Evolutionary conservation across 805 yeast genomes (phyloP).

Genomic region (Sungouiella thailandica): DNA sequence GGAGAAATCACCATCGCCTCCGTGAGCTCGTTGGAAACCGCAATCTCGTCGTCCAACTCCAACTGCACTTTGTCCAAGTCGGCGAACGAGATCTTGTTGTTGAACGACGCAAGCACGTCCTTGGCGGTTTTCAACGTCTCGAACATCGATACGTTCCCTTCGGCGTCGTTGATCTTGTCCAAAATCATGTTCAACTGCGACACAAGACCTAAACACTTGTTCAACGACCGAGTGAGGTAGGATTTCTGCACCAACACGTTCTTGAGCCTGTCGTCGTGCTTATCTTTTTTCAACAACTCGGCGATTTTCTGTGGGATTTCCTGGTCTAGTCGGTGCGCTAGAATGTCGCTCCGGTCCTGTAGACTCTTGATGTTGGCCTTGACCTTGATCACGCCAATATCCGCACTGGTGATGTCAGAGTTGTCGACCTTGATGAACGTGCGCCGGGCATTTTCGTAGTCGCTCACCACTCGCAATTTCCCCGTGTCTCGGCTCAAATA

Average conservation of each 20-base stretch:
- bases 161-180: constrained; percentile 33
- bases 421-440: constrained; percentile 19
- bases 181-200: constrained; percentile 21
- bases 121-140: constrained; percentile 24
- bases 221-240: constrained; percentile 14
- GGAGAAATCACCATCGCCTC: constrained; percentile 16
- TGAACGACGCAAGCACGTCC: constrained; percentile 22
- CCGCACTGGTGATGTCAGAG: constrained; percentile 21
- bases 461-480: constrained; percentile 1
- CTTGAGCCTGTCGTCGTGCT: constrained; percentile 15
- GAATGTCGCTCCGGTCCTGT: constrained; percentile 12
- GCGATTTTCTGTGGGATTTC: constrained; percentile 15
- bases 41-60: constrained; percentile 29
- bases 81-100: constrained; percentile 21
- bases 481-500: constrained; percentile 24
- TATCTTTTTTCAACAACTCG: constrained; percentile 11
- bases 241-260: constrained; percentile 14
- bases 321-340: constrained; percentile 17
- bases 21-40: constrained; percentile 22
- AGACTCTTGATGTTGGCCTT: constrained; percentile 18
- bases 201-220: constrained; percentile 12
- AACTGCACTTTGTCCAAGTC: constrained; percentile 23
- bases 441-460: background rate
- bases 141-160: constrained; percentile 21
- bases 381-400: constrained; percentile 26